These are phyloP conservation scores for Phlebiopsis flavidoalba DNA, from an alignment of 768 basidiomycete genomes.

Conservation along the genomic window DNA sequence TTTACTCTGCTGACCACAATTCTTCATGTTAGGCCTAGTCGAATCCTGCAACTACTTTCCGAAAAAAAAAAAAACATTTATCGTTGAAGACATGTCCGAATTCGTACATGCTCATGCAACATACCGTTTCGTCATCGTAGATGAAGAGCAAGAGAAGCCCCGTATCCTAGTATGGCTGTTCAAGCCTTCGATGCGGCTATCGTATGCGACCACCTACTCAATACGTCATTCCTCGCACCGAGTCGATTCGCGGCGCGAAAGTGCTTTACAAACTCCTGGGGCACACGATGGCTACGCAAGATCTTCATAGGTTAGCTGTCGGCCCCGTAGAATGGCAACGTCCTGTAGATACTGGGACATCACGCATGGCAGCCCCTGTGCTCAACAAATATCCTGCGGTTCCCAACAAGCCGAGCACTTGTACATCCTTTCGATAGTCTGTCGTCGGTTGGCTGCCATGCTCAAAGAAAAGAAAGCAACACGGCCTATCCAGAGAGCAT, in stretches of 20 bases:
- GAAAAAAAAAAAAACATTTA: no score
- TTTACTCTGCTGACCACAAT: neutral
- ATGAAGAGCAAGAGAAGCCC: conserved; percentile 81
- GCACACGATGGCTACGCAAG: conserved; percentile 46
- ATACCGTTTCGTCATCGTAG: conserved; percentile 84
- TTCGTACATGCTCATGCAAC: conserved; percentile 89
- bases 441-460: conserved; percentile 61
- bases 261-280: conserved; percentile 79
- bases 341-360: neutral
- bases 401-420: conserved; percentile 87
- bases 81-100: conserved; percentile 89
- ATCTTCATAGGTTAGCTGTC: conserved; percentile 46
- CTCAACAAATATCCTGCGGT: conserved; percentile 71
- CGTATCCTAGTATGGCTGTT: conserved; percentile 91
- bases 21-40: conserved; percentile 25
- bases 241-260: conserved; percentile 68
- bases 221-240: conserved; percentile 55
- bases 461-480: conserved; percentile 79
- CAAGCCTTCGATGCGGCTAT: conserved; percentile 80
- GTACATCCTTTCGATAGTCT: conserved; percentile 72
- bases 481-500: conserved; percentile 67
- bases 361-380: no score
- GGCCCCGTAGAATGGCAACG: neutral
- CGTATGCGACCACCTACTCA: conserved; percentile 58
- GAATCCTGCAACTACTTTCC: conserved; percentile 66